Evolutionary conservation across 2,329 filamentous ascomycete species (phyloP).

Genomic region (Aspergillus ibericus): DNA sequence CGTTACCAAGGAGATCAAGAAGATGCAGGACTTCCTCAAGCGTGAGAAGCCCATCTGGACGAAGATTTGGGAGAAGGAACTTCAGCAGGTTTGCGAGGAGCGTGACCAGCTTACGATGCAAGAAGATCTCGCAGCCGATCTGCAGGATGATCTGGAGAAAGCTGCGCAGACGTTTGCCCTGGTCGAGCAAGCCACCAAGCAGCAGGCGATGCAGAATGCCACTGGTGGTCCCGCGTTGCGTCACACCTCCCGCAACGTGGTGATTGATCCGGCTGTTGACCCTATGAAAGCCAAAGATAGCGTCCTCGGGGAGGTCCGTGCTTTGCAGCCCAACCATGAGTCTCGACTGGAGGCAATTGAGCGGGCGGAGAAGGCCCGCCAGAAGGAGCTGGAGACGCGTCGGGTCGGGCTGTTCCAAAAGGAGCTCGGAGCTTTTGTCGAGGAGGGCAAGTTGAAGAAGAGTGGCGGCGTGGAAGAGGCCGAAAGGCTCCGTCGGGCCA

Average conservation of each 20-base stretch:
- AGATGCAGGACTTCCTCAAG: constrained; percentile 88
- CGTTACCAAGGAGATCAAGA: constrained; percentile 83
- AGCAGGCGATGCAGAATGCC: constrained; percentile 75
- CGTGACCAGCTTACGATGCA: constrained; percentile 92
- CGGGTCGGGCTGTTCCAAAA: constrained; percentile 75
- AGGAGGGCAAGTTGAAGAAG: constrained; percentile 92
- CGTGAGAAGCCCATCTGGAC: constrained; percentile 96
- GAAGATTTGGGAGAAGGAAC: constrained; percentile 98
- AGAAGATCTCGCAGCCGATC: constrained; percentile 88
- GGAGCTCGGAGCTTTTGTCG: constrained; percentile 81
- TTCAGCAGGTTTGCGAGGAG: constrained; percentile 94
- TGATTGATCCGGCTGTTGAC: constrained; percentile 59
- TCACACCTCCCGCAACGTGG: constrained; percentile 54
- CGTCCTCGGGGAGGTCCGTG: constrained; percentile 87
- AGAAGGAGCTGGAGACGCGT: constrained; percentile 81
- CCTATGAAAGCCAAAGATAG: constrained; percentile 84
- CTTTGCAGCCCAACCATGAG: constrained; percentile 91
- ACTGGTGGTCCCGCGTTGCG: constrained; percentile 44
- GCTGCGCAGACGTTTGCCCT: constrained; percentile 89
- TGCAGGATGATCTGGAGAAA: constrained; percentile 94
- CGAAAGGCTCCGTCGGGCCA: constrained; percentile 77
- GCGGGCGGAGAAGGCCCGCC: constrained; percentile 86
- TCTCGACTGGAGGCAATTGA: constrained; percentile 92
- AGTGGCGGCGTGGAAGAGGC: constrained; percentile 92
- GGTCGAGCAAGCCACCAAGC: constrained; percentile 97